These are phyloP conservation scores for Raffaelea deltoideospora DNA, from an alignment of 2,329 filamentous ascomycete genomes.

Conservation along the genomic window DNA sequence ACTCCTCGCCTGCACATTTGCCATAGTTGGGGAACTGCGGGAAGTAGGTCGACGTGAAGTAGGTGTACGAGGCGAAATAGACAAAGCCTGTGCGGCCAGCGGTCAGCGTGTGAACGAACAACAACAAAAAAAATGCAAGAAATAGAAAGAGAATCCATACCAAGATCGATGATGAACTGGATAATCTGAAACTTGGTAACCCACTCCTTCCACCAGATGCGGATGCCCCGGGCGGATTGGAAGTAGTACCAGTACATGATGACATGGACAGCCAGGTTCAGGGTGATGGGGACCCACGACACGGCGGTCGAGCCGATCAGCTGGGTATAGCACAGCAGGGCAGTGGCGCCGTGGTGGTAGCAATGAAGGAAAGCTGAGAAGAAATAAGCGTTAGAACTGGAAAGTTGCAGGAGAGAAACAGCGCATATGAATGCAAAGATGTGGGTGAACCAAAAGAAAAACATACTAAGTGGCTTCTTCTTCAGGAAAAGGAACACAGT, in stretches of 20 bases:
- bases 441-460: neutral
- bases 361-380: slow-evolving; percentile 78
- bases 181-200: slow-evolving; percentile 94
- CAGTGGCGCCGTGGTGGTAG: slow-evolving; percentile 95
- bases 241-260: slow-evolving; percentile 99
- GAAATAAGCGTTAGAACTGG: too few relatives aligned
- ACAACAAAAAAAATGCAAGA: neutral
- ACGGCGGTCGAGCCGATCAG: slow-evolving; percentile 84
- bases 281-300: slow-evolving; percentile 84
- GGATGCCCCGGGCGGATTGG: slow-evolving; percentile 88
- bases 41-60: slow-evolving; percentile 89
- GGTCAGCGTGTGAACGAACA: neutral
- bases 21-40: slow-evolving; percentile 69
- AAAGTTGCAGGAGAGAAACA: too few relatives aligned
- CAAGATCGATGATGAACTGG: slow-evolving; percentile 93
- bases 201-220: slow-evolving; percentile 99
- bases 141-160: slow-evolving; percentile 33
- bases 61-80: slow-evolving; percentile 98
- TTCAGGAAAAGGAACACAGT: slow-evolving; percentile 96
- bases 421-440: too few relatives aligned
- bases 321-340: slow-evolving; percentile 95
- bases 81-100: slow-evolving; percentile 56
- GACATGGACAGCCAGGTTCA: slow-evolving; percentile 89
- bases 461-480: slow-evolving; percentile 89
- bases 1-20: slow-evolving; percentile 88